Conservation (phyloP, 2,329 filamentous ascomycete species). For the Neonectria coccinea region DNA sequence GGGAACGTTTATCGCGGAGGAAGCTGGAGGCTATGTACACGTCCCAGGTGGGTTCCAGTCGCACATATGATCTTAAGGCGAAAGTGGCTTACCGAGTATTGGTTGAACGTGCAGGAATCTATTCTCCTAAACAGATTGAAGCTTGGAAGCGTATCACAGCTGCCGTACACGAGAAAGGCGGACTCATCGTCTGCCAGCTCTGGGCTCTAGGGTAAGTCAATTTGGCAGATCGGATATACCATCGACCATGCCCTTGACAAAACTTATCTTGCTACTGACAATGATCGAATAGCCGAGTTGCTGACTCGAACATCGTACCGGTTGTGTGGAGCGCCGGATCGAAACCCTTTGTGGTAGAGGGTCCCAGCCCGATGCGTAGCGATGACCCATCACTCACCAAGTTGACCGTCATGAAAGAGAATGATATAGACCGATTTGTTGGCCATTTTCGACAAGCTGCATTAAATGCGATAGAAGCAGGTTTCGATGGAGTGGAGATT, state of each 20-base stretch:
- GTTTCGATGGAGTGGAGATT: constrained; percentile 78
- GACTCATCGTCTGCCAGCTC: constrained; percentile 72
- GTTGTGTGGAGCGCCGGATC: constrained; percentile 38
- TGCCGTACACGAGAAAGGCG: constrained; percentile 72
- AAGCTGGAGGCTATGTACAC: constrained; percentile 47
- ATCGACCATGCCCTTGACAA: neutral
- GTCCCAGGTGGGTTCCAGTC: constrained; percentile 33
- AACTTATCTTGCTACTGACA: constrained; percentile 6
- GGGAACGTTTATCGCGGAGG: constrained; percentile 57
- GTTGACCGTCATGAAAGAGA: constrained; percentile 67
- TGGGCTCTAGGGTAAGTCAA: constrained; percentile 70
- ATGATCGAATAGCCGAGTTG: constrained; percentile 30
- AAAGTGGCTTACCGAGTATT: neutral
- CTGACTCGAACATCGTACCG: constrained; percentile 35
- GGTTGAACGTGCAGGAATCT: constrained; percentile 67
- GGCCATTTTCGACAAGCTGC: constrained; percentile 66
- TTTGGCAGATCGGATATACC: constrained; percentile 46
- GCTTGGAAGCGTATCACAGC: constrained; percentile 72
- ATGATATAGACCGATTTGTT: constrained; percentile 74
- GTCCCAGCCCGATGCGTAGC: constrained; percentile 18
- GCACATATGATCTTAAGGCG: neutral
- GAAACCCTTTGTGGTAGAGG: constrained; percentile 25
- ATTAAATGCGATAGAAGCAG: constrained; percentile 69
- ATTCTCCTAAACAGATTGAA: constrained; percentile 64
- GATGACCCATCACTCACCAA: constrained; percentile 30